Evolutionary conservation across 1,284 basidiomycete species (phyloP).

Genomic region (Ustilago nuda): DNA sequence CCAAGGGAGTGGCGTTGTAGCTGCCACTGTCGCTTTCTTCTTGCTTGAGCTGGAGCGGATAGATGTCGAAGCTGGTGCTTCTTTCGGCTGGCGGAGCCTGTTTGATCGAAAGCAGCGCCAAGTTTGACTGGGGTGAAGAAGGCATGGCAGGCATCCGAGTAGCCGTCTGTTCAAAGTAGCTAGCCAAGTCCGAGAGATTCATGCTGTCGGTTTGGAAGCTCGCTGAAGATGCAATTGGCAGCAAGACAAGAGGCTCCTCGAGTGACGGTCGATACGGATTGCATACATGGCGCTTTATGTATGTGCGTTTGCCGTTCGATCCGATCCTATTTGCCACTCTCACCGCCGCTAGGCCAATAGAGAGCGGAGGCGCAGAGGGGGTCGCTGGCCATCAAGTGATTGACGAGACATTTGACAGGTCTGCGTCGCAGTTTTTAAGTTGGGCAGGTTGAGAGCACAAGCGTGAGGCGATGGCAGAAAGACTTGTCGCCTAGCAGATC

Average conservation of each 20-base stretch:
- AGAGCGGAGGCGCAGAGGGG: neutral
- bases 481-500: neutral
- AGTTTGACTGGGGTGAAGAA: neutral
- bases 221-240: neutral
- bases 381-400: neutral
- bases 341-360: neutral
- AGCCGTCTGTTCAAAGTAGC: neutral
- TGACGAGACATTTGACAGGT: constrained; percentile 4
- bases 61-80: neutral
- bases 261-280: neutral
- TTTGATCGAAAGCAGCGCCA: neutral
- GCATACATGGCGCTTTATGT: neutral
- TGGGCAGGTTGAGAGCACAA: neutral
- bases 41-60: neutral
- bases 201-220: neutral
- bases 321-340: neutral
- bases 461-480: neutral
- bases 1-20: neutral
- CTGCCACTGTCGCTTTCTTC: neutral
- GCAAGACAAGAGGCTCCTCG: neutral
- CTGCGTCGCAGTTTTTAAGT: neutral
- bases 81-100: neutral
- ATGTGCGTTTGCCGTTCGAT: neutral
- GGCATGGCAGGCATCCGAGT: neutral
- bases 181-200: neutral